A percentile compares a stretch with the other conserved stretches of the same genome.
Evolutionary conservation across 2,329 filamentous ascomycete genomes (phyloP).

Genomic region (Exophiala bonariae): DNA sequence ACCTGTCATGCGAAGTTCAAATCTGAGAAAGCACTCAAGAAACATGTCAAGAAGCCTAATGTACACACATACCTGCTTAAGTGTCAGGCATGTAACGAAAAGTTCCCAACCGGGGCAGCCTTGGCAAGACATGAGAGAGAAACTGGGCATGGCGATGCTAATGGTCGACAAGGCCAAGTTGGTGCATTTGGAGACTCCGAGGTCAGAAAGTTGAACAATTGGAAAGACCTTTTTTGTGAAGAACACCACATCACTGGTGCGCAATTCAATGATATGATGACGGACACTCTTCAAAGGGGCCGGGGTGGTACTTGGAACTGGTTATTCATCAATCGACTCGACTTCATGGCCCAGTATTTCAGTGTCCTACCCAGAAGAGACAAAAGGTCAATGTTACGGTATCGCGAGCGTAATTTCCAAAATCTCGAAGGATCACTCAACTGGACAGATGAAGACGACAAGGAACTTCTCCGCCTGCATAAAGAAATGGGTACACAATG

Average conservation of each 20-base stretch:
- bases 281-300: slow-evolving; percentile 17
- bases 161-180: slow-evolving; percentile 11
- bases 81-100: slow-evolving; percentile 13
- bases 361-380: slow-evolving; percentile 37
- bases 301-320: slow-evolving; percentile 12
- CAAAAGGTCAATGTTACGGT: slow-evolving; percentile 40
- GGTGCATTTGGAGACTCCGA: slow-evolving; percentile 24
- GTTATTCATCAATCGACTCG: slow-evolving; percentile 29
- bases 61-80: slow-evolving; percentile 9
- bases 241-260: slow-evolving; percentile 17
- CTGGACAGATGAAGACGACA: slow-evolving; percentile 43
- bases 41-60: slow-evolving; percentile 14
- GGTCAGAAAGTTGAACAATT: slow-evolving; percentile 20
- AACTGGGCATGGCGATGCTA: slow-evolving; percentile 15
- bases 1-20: slow-evolving; percentile 15
- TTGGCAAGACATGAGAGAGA: slow-evolving; percentile 22
- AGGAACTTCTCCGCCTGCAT: slow-evolving; percentile 38
- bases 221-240: slow-evolving; percentile 25
- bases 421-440: slow-evolving; percentile 36
- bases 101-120: slow-evolving; percentile 12
- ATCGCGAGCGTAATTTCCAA: slow-evolving; percentile 45
- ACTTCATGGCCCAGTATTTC: slow-evolving; percentile 40
- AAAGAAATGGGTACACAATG: slow-evolving; percentile 37
- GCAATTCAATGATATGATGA: slow-evolving; percentile 30
- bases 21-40: slow-evolving; percentile 1